Base-by-base conservation (phyloP, 305 asterid genomes). In the Stenogyne calaminthoides region DNA sequence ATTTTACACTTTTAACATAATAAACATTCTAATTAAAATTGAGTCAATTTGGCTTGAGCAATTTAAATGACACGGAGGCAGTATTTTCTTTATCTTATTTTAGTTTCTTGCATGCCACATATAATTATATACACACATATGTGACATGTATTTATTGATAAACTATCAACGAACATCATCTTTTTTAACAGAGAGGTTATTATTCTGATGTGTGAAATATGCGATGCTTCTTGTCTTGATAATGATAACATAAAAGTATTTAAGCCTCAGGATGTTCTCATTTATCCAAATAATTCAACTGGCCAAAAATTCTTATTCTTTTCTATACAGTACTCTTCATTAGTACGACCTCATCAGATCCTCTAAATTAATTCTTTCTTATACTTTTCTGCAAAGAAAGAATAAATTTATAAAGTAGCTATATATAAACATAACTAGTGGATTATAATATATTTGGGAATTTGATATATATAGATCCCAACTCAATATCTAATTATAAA, bases 261-360 rank as follows among this genome's bases (percentile, higher is more conserved):
- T 27, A 71, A 64, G 39, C 55, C 67, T 60, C 46, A 55, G 44
- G 70, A 80, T 76, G 79, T 69, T 64, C 73, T 73, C 54, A 73
- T 73, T 70, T 81, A 77, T 80, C 84, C 78, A 32, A 27, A 54
- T 76, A 54, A 76, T 84, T 72, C 79, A 74, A 72, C 76, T 72
- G 72, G 78, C 40, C 7, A 62, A 69, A 71, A 66, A 71, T 77
- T 80, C 85, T 85, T 85, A 70, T 82, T 82, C 85, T 71, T 70
- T 22, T 64, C 46, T 18, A 36, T 29, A 51, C 44, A 66, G 55
- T 54, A 54, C 59, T 18, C 81, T 54, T 61, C 60, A 37, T 11
- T 34, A 59, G 15, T 40, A 56, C 12, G 63, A 47, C 25, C 64
- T 69, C 67, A 25, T 52, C 62, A 58, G 19, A 42, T 55, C 42